Conservation (phyloP, 192 early-diverging fungal species). For the Obelidium mucronatum region DNA sequence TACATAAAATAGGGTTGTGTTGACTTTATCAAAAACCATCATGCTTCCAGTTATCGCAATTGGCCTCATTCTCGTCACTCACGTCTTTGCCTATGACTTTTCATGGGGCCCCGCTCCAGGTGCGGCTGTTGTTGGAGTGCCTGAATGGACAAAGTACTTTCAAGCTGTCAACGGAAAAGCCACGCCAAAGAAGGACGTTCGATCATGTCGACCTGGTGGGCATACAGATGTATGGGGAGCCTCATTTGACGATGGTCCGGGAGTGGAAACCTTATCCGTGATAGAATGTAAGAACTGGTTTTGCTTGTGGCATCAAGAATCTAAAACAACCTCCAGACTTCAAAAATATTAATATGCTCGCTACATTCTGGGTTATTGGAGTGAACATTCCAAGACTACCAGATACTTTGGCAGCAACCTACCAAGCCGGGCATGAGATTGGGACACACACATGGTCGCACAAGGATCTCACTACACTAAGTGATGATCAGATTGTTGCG, state of each 20-base stretch:
- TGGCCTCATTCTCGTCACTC: neutral
- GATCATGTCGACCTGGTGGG: neutral
- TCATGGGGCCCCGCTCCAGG: neutral
- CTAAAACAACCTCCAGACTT: neutral
- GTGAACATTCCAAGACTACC: slow-evolving; percentile 20
- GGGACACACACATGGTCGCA: slow-evolving; percentile 65
- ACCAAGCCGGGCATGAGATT: slow-evolving; percentile 35
- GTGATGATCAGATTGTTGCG: slow-evolving; percentile 73
- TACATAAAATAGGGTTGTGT: no score
- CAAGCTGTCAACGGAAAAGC: neutral
- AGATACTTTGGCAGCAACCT: neutral
- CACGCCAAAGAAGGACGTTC: neutral
- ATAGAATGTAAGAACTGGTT: neutral
- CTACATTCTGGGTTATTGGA: slow-evolving; percentile 44
- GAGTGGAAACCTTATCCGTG: neutral
- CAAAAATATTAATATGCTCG: neutral
- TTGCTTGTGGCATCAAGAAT: neutral
- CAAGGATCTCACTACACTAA: slow-evolving; percentile 59
- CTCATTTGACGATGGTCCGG: neutral
- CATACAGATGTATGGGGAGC: neutral
- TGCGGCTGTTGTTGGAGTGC: neutral
- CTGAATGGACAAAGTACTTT: neutral
- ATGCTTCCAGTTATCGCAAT: no score
- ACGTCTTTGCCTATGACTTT: neutral
- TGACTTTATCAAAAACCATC: no score